Percentiles rank a stretch among this genome's conserved stretches.
phyloP scores from a whole-genome alignment of 768 basidiomycete genomes.

The Trichaptum fuscoviolaceum region DNA sequence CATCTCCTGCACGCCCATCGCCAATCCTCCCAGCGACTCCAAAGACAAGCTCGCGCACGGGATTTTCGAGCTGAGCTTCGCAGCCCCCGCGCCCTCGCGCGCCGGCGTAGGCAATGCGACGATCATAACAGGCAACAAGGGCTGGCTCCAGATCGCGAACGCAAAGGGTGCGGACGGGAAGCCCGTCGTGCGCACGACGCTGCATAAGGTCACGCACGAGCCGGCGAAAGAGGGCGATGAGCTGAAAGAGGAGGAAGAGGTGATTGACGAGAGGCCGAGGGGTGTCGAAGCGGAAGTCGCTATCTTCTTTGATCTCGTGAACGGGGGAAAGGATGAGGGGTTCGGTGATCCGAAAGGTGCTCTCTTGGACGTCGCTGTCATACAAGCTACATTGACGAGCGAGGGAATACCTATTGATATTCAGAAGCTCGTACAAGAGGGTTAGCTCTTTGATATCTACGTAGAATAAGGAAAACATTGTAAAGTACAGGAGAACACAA shows the following conservation, averaged over 20 bases:
- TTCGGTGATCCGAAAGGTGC: constrained; percentile 59
- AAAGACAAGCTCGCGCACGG: constrained; percentile 50
- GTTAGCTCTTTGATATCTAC: neutral
- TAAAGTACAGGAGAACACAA: too few relatives aligned
- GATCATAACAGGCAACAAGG: constrained; percentile 57
- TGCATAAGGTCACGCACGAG: constrained; percentile 28
- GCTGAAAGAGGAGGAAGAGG: constrained; percentile 31
- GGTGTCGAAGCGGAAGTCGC: constrained; percentile 55
- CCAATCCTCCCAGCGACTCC: constrained; percentile 19
- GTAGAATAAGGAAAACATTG: neutral
- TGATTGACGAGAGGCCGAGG: constrained; percentile 40
- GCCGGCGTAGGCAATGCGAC: constrained; percentile 28
- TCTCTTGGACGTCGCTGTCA: constrained; percentile 70
- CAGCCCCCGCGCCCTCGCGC: constrained; percentile 44
- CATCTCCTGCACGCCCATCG: neutral
- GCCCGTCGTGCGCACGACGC: constrained; percentile 30
- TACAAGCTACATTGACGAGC: constrained; percentile 72
- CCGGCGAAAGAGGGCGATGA: constrained; percentile 39
- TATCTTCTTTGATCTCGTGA: constrained; percentile 55
- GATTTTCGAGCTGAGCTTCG: constrained; percentile 58
- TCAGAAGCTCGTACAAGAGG: constrained; percentile 24
- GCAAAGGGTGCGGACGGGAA: constrained; percentile 21
- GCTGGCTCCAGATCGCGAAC: constrained; percentile 48
- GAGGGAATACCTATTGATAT: constrained; percentile 58
- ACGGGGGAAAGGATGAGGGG: constrained; percentile 42